Conservation (phyloP, 371 early-diverging fungal species). For the Paramicrosporidium saccamoebae region DNA sequence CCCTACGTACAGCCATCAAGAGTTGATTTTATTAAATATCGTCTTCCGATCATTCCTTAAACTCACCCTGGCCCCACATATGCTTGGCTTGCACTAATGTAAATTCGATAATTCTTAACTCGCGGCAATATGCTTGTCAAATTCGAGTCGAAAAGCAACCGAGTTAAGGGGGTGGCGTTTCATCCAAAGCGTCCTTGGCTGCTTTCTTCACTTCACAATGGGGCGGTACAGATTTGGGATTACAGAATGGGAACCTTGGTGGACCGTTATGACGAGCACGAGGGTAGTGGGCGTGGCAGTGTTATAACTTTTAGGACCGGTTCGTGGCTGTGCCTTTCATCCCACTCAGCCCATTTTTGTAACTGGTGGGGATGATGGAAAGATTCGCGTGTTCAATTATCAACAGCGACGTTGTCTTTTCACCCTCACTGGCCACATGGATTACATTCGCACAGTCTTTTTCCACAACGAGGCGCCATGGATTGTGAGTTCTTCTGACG, state of each 20-base stretch:
- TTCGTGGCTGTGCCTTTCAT: conserved; percentile 90
- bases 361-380: conserved; percentile 95
- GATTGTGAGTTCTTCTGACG: conserved; percentile 90
- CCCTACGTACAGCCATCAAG: no score
- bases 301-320: conserved; percentile 33
- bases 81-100: no score
- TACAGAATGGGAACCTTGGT: conserved; percentile 89
- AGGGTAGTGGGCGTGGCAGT: conserved; percentile 19
- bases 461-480: conserved; percentile 97
- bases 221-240: conserved; percentile 91
- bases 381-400: conserved; percentile 98
- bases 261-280: conserved; percentile 89
- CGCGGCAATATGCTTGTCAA: no score
- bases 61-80: no score
- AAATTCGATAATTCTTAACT: no score
- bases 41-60: no score
- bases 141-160: conserved; percentile 90
- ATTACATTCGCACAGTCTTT: conserved; percentile 87
- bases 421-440: conserved; percentile 87
- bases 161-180: conserved; percentile 89
- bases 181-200: conserved; percentile 95
- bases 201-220: conserved; percentile 86
- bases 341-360: conserved; percentile 90
- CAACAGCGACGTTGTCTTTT: conserved; percentile 77
- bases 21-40: no score